A percentile compares a stretch with the other conserved stretches of the same genome.
Evolutionary conservation across 2,329 filamentous ascomycete genomes (phyloP).

Genomic region (Beauveria australis): DNA sequence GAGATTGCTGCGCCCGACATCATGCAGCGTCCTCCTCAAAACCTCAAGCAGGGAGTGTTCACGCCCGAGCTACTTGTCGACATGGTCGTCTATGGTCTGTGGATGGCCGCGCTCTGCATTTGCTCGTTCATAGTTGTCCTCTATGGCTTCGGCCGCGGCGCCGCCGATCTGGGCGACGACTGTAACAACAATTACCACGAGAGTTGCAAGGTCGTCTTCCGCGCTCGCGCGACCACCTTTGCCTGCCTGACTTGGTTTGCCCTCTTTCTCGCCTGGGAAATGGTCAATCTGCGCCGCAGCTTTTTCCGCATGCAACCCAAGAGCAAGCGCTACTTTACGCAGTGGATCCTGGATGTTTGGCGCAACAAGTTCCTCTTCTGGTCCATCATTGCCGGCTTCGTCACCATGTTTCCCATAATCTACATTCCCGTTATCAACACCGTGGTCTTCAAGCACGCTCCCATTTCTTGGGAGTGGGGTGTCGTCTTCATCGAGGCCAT

Average conservation of each 20-base stretch:
- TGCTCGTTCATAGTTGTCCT: constrained; percentile 44
- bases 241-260: constrained; percentile 67
- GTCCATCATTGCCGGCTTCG: constrained; percentile 39
- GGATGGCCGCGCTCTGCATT: constrained; percentile 55
- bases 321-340: constrained; percentile 51
- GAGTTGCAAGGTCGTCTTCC: constrained; percentile 54
- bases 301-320: constrained; percentile 66
- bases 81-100: constrained; percentile 58
- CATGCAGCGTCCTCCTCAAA: constrained; percentile 60
- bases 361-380: constrained; percentile 64
- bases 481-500: constrained; percentile 46
- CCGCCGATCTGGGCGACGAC: constrained; percentile 42
- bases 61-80: constrained; percentile 57
- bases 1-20: constrained; percentile 62
- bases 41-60: constrained; percentile 50
- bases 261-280: constrained; percentile 68
- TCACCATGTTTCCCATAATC: constrained; percentile 40
- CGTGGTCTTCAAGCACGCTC: constrained; percentile 48
- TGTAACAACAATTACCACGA: constrained; percentile 51
- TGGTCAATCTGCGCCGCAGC: constrained; percentile 59
- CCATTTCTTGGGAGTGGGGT: constrained; percentile 54
- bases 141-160: constrained; percentile 38
- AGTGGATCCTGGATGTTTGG: constrained; percentile 61
- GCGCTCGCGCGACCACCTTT: constrained; percentile 63
- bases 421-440: constrained; percentile 52